phyloP scores from a whole-genome alignment of 257 asterid genomes.

The Pogostemon cablin region DNA sequence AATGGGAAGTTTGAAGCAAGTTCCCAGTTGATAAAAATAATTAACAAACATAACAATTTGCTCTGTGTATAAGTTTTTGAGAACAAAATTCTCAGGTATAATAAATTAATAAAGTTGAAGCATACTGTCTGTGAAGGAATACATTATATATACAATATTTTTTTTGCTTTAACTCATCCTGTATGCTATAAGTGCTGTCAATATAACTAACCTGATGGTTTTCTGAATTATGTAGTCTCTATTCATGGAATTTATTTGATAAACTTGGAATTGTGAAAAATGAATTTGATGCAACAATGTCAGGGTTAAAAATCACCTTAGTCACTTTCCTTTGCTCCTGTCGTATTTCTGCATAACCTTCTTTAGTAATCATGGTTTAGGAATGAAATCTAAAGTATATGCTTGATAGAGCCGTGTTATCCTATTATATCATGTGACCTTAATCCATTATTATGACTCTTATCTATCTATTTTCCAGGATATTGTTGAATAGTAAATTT shows the following conservation, averaged over 20 bases:
- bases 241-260: no score
- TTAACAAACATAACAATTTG: not conserved
- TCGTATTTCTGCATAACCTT: not conserved
- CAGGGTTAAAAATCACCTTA: not conserved
- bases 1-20: not conserved
- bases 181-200: no score
- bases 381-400: not conserved
- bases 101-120: not conserved
- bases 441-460: not conserved
- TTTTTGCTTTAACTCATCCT: no score
- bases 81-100: not conserved
- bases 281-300: no score
- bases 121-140: no score
- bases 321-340: not conserved
- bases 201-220: no score
- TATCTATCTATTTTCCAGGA: not conserved
- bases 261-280: no score
- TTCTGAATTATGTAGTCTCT: no score
- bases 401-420: not conserved
- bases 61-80: slow-evolving; percentile 3
- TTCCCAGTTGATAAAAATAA: slow-evolving; percentile 11
- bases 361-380: not conserved
- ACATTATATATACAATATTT: no score
- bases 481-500: not conserved
- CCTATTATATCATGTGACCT: not conserved